Evolutionary conservation across 768 basidiomycete genomes (phyloP), one percentile per base, ranked within the genome.

Genomic region (Mrakia hoshinonis): DNA sequence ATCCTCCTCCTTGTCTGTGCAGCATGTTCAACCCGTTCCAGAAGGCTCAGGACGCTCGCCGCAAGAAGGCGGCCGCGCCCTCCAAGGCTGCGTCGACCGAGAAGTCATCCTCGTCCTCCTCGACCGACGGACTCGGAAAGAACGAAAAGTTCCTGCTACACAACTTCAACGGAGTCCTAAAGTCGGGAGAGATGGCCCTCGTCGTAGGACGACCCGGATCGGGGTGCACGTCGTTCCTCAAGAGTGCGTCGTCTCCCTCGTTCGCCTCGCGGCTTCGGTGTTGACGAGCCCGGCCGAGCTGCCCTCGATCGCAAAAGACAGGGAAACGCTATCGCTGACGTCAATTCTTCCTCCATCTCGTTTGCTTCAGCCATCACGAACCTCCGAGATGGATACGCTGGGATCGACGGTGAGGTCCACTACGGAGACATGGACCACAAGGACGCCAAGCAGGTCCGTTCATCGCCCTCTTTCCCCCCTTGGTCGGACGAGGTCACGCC

Each of bases 151-250:
- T 58, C 52, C 55, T 71, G 18, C 43, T 71, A 26, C 52, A 52
- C 18, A 43, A 66, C 29, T 66, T 73, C 58, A 73, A 66, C 38
- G 71, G 71, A 18, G 66, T 67, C 12, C 48, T 73, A 4, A 73
- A 73, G 65, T 48, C 64, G 43, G 71, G 71, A 60, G 71, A 73
- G 71, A 73, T 73, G 71, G 58, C 61, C 1, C 61, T 73, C 47
- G 66, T 73, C 26, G 49, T 73, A 22, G 71, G 71, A 10, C 71
- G 71, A 31, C 71, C 71, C 5, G 71, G 71, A 48, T 46, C 66
- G 4, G 71, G 71, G 18, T 73, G 71, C 67, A 67, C 71, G 4
- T 68, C 71, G 1, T 63, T 73, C 58, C 49, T 73, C 47, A 73
- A 73, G 61, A n/a, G n/a, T n/a, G n/a, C n/a, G n/a, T n/a, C n/a